Percentiles rank a stretch among this genome's conserved stretches.
Evolutionary conservation across 2,329 filamentous ascomycete genomes (phyloP).

Genomic region (Penicillium brasilianum): DNA sequence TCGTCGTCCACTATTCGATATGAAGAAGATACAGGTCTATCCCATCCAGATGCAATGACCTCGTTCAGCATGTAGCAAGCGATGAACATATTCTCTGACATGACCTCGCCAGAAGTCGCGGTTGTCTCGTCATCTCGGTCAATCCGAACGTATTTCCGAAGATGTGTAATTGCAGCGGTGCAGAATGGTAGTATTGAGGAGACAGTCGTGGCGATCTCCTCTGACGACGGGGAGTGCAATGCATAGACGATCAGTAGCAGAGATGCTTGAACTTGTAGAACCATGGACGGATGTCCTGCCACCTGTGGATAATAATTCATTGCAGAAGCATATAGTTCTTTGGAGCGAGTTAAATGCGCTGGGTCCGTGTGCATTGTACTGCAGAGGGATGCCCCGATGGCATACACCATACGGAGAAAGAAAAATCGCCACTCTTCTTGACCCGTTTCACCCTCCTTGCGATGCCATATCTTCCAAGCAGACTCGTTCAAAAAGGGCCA

Average conservation of each 20-base stretch:
- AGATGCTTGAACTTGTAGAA: conserved; percentile 37
- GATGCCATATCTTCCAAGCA: conserved; percentile 32
- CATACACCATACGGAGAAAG: conserved; percentile 36
- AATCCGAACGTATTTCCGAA: conserved; percentile 27
- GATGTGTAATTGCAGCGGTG: conserved; percentile 33
- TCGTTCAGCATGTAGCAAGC: conserved; percentile 39
- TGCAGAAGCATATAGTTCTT: conserved; percentile 31
- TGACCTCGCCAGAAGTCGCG: conserved; percentile 18
- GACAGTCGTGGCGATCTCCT: conserved; percentile 33
- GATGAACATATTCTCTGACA: conserved; percentile 36
- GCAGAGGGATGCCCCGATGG: conserved; percentile 34
- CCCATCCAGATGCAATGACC: conserved; percentile 36
- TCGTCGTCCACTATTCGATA: conserved; percentile 35
- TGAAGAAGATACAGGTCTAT: conserved; percentile 33
- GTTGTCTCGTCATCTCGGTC: conserved; percentile 16
- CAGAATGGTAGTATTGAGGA: conserved; percentile 37
- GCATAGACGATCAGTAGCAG: conserved; percentile 36
- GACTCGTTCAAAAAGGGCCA: conserved; percentile 35
- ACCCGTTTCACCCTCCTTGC: conserved; percentile 17
- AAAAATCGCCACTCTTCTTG: conserved; percentile 33
- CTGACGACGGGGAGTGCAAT: conserved; percentile 34
- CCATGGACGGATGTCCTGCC: conserved; percentile 32
- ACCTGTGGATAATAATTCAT: conserved; percentile 35
- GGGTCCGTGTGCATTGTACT: conserved; percentile 29
- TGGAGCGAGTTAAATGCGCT: conserved; percentile 28